Evolutionary conservation across 352 stramenopile species (phyloP), one percentile per base, ranked within the genome.

Genomic region (Phytophthora hybrid): DNA sequence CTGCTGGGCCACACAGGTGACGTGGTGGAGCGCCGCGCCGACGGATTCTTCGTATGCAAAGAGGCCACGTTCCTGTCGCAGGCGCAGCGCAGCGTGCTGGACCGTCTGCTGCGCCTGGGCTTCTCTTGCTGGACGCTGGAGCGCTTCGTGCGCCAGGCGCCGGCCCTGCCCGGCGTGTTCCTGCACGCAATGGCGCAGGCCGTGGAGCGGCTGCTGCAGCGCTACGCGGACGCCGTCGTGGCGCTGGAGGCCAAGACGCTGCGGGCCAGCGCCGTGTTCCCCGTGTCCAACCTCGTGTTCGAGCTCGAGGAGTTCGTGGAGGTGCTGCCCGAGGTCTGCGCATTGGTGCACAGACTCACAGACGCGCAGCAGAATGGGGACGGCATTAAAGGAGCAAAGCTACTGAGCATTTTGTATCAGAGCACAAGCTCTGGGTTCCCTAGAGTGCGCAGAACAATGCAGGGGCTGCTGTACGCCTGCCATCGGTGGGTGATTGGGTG

Each of bases 221-320:
- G 79, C 29, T 94, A 94, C 61, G 66, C 75, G 0, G 81, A 92
- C 59, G 80, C 71, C 4, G 66, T 93, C 16, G 83, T 89, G 10
- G 69, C 65, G 2, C 59, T 94, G 4, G 87, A 94, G 68, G 74
- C 73, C n/a, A 90, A 88, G 49, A 68, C 84, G 4, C 69, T 94
- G 23, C 61, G 78, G 18, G 71, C 60, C 16, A 76, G 66, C 16
- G 63, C 76, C 14, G 74, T 90, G 7, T 90, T 90, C 60, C 87
- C 87, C 14, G 69, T 94, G 19, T 81, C 85, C 13, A 86, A 89
- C 47, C 76, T 93, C 68, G 78, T 91, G 65, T 88, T 83, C 61
- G 87, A 94, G 65, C 77, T 94, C 18, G 84, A 91, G 26, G 82
- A 88, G 65, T 93, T 79, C 53, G 16, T 63, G 34, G 87, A 94